Evolutionary conservation across 1,284 basidiomycete genomes (phyloP).

Genomic region (Ustilago xerochloae): DNA sequence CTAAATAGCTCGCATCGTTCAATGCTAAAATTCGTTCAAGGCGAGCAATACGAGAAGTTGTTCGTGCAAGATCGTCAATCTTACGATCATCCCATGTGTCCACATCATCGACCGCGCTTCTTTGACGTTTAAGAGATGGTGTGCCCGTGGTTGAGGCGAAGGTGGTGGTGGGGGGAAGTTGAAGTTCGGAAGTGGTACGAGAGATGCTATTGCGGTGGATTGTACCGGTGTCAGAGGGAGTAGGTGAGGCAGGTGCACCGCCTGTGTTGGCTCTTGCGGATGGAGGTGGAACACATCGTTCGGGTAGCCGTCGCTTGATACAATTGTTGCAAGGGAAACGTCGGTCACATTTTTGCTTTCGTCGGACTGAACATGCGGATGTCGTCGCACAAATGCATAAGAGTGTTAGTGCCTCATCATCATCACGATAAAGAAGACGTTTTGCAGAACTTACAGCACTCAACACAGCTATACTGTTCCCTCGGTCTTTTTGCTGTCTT

Average conservation of each 20-base stretch:
- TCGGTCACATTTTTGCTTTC: constrained; percentile 56
- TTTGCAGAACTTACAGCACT: constrained; percentile 52
- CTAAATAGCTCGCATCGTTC: constrained; percentile 38
- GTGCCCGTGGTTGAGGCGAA: neutral
- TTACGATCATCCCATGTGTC: constrained; percentile 42
- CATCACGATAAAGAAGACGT: too few species aligned
- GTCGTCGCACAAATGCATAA: too few species aligned
- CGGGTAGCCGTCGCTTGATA: constrained; percentile 48
- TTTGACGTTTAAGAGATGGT: constrained; percentile 15
- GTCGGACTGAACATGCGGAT: constrained; percentile 22
- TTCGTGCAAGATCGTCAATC: constrained; percentile 41
- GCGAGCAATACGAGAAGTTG: constrained; percentile 38
- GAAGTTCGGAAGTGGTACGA: constrained; percentile 29
- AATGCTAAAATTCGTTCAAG: constrained; percentile 44
- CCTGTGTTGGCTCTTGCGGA: constrained; percentile 23
- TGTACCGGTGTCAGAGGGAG: constrained; percentile 23
- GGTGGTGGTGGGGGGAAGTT: too few species aligned
- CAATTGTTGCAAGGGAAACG: constrained; percentile 56
- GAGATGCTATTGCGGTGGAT: constrained; percentile 25
- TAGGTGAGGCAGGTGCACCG: constrained; percentile 20
- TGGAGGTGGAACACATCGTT: constrained; percentile 46
- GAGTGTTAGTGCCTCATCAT: too few species aligned
- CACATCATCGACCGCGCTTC: constrained; percentile 22
- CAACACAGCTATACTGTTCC: constrained; percentile 52
- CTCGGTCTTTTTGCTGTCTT: constrained; percentile 37